A percentile compares a stretch with the other conserved stretches of the same genome.
Conservation (phyloP, 129 eudicot species). For the Solidago caesia region DNA sequence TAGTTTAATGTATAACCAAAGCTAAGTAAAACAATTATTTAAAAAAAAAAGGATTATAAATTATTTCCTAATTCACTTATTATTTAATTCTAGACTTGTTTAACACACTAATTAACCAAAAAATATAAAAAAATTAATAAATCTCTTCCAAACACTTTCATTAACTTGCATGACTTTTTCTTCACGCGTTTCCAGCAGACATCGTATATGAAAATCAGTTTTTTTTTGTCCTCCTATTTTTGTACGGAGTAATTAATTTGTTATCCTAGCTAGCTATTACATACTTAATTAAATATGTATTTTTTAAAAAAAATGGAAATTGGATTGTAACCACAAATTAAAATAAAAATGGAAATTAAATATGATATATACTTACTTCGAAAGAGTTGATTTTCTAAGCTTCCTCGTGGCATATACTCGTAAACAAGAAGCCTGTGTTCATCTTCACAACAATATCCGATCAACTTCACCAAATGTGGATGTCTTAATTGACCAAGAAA, state of each 20-base stretch:
- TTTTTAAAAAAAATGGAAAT: neutral
- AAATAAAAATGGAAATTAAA: neutral
- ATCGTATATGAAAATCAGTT: neutral
- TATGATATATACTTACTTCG: constrained; percentile 57
- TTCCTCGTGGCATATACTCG: constrained; percentile 97
- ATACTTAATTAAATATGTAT: neutral
- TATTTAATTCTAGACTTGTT: too few relatives aligned
- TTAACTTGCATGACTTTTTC: constrained; percentile 13
- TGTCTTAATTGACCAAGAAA: constrained; percentile 92
- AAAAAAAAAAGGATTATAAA: too few relatives aligned
- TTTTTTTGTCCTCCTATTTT: neutral
- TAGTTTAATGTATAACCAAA: too few relatives aligned
- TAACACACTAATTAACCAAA: too few relatives aligned
- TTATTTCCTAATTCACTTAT: too few relatives aligned
- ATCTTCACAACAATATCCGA: constrained; percentile 91
- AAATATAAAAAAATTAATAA: neutral
- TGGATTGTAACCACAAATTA: neutral
- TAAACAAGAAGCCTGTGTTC: constrained; percentile 82
- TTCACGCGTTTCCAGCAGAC: constrained; percentile 9
- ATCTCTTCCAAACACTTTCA: neutral
- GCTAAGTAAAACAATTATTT: too few relatives aligned
- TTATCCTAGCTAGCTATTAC: neutral
- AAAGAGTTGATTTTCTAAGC: constrained; percentile 93
- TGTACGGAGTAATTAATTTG: too few relatives aligned
- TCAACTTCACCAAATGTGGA: constrained; percentile 84